These are phyloP conservation scores for Fusarium sp. DNA, from an alignment of 2,329 filamentous ascomycete species.

Conservation along the genomic window DNA sequence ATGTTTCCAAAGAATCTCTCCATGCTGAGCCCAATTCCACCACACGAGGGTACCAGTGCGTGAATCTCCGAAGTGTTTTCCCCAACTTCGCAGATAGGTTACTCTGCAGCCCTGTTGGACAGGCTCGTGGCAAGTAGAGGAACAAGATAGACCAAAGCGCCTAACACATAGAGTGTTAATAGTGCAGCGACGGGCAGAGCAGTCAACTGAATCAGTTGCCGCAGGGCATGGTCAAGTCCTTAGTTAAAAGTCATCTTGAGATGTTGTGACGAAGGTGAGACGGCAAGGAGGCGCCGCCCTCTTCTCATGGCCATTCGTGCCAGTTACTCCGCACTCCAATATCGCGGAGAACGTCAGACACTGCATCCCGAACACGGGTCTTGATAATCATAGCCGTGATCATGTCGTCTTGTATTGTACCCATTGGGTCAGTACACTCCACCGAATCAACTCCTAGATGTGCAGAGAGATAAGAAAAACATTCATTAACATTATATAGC, in stretches of 20 bases:
- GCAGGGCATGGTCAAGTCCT: background rate
- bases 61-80: conserved; percentile 50
- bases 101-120: conserved; percentile 6
- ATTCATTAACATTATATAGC: conserved; percentile 42
- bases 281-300: background rate
- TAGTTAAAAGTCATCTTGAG: conserved; percentile 1
- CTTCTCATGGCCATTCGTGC: background rate
- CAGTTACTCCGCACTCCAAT: background rate
- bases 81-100: conserved; percentile 42
- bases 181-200: conserved; percentile 19
- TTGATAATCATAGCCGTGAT: background rate
- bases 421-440: conserved; percentile 9
- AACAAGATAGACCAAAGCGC: conserved; percentile 9
- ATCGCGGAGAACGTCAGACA: background rate
- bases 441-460: conserved; percentile 16
- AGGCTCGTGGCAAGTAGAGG: background rate
- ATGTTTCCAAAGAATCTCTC: conserved; percentile 61
- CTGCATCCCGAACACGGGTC: background rate
- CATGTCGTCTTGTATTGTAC: background rate
- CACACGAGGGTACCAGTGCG: conserved; percentile 62
- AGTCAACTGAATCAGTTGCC: conserved; percentile 14
- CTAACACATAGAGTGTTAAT: conserved; percentile 19
- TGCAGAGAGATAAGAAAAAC: conserved; percentile 32
- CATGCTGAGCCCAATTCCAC: conserved; percentile 66
- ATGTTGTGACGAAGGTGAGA: background rate